phyloP scores from a whole-genome alignment of 1,139 yeast genomes.

The Scheffersomyces lignicola region DNA sequence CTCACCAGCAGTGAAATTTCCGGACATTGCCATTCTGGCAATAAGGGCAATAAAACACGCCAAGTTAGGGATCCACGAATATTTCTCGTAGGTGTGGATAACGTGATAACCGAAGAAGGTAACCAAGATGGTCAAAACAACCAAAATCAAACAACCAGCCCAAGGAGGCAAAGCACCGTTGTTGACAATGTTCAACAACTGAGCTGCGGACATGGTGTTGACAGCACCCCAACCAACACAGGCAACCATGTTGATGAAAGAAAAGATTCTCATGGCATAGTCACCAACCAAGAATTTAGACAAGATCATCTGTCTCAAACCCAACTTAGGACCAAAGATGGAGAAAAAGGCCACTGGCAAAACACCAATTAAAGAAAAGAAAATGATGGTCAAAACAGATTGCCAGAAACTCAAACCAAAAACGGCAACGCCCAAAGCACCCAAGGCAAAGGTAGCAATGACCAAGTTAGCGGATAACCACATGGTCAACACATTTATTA shows the following conservation, averaged over 20 bases:
- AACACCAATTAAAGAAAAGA: constrained; percentile 73
- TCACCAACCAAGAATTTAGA: constrained; percentile 80
- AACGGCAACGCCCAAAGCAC: constrained; percentile 71
- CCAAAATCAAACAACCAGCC: constrained; percentile 83
- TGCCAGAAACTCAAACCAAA: constrained; percentile 65
- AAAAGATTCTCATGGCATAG: constrained; percentile 71
- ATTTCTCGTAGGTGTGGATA: constrained; percentile 80
- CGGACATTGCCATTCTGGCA: constrained; percentile 69
- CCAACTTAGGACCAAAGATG: constrained; percentile 78
- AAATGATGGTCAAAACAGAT: constrained; percentile 59
- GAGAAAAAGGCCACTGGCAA: constrained; percentile 82
- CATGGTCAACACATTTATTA: constrained; percentile 78
- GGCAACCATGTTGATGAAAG: constrained; percentile 75
- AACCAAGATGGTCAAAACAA: constrained; percentile 66
- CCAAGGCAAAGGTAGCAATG: constrained; percentile 78
- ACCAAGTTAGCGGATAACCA: constrained; percentile 94
- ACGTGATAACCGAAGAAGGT: constrained; percentile 86
- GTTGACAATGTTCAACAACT: constrained; percentile 76
- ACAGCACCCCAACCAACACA: constrained; percentile 97
- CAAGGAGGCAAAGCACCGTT: constrained; percentile 75
- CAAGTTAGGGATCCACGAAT: constrained; percentile 84
- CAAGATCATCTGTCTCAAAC: constrained; percentile 85
- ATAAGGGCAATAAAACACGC: constrained; percentile 74
- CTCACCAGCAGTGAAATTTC: constrained; percentile 52
- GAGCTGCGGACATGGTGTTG: constrained; percentile 88